Evolutionary conservation across 106 monocot genomes (phyloP), one percentile per base, ranked within the genome.

Genomic region (Allium fistulosum): DNA sequence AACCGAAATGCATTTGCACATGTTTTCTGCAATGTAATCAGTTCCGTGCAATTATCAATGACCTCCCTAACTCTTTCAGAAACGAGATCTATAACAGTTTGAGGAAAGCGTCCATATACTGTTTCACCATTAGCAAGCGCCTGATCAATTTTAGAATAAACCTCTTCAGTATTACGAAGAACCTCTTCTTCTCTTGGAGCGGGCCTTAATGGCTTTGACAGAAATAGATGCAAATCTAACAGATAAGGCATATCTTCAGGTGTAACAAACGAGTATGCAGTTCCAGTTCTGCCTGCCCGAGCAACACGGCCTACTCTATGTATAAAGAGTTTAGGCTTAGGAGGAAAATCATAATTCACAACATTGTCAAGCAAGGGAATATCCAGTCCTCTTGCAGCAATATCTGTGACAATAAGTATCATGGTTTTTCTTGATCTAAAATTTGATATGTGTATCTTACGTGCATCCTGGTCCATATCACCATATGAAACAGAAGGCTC

Each of bases 321-420:
- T 45, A 97, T 79, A 80, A 97, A 97, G 77, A 97, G 75, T 75
- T 97, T 97, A 58, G 97, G 97, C 58, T 90, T 92, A 28, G 97
- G 89, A 51, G 92, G 92, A 56, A 97, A 97, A 67, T 97, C 97
- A 80, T 82, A 97, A 51, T 97, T 97, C 27, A 97, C 82, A n/a
- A 92, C 97, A 81, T 97, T 97, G 75, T 97, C 97, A 75, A 97
- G 89, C 65, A 92, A 84, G 1, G 97, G 92, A 67, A 97, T 97
- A 71, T 97, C 97, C 51, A 97, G 68, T 15, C 97, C 97, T 63
- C 97, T 88, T 53, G 97, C 97, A 67, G 97, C 97, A 77, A 97
- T 70, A 81, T 97, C 97, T 26, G 97, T 97, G 55, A 92, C 97
- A 71, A 97, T 90, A 47, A 97, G 76, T 49, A 97, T 53, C 97